phyloP scores from a whole-genome alignment of 768 basidiomycete genomes.

The Hortiboletus campestris region DNA sequence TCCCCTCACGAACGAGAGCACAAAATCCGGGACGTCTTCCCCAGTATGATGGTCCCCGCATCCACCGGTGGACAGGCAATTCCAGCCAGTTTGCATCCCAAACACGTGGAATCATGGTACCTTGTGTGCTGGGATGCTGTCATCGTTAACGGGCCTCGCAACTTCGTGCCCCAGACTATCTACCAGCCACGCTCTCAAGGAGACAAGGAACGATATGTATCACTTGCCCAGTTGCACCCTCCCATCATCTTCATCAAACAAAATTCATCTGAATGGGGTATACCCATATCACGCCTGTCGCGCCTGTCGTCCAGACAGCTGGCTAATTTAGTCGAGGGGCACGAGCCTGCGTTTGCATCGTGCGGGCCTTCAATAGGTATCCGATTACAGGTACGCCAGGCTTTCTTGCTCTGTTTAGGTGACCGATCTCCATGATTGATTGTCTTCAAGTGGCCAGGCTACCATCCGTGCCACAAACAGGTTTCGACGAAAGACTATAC shows the following conservation, averaged over 20 bases:
- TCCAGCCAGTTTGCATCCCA: not conserved
- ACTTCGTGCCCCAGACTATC: conserved; percentile 62
- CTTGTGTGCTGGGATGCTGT: not conserved
- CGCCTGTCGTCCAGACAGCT: conserved; percentile 57
- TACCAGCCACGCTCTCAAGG: conserved; percentile 71
- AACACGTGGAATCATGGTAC: conserved; percentile 7
- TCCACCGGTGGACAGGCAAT: not conserved
- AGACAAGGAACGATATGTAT: conserved; percentile 69
- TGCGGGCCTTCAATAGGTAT: conserved; percentile 73
- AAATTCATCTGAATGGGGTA: conserved; percentile 54
- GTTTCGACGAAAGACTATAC: conserved; percentile 72
- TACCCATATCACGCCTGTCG: conserved; percentile 47
- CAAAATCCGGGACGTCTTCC: not conserved
- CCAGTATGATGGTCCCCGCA: not conserved
- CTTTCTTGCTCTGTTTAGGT: not conserved
- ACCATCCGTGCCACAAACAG: conserved; percentile 65
- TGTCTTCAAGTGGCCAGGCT: conserved; percentile 67
- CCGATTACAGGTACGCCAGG: conserved; percentile 52
- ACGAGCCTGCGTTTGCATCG: conserved; percentile 60
- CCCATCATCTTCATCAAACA: conserved; percentile 61
- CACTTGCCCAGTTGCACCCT: conserved; percentile 53
- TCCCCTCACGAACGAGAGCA: not conserved
- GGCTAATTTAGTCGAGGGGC: conserved; percentile 47
- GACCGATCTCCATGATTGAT: not conserved
- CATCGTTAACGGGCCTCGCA: conserved; percentile 34